These are phyloP conservation scores for Stagonosporopsis tanaceti DNA, from an alignment of 2,329 filamentous ascomycete genomes.

Conservation along the genomic window DNA sequence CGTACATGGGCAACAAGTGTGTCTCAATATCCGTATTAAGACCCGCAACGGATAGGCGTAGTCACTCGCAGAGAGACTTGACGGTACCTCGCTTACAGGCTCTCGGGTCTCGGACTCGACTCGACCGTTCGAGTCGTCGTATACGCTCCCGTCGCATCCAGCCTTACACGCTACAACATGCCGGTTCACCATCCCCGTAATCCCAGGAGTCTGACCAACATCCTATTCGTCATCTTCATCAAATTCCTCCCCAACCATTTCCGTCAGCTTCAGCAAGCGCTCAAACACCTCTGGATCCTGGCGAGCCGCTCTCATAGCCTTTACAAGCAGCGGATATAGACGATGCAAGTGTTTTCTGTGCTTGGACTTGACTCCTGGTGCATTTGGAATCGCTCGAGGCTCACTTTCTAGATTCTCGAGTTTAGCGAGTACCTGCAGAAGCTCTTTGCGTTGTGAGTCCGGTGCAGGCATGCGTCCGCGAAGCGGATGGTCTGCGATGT, in stretches of 20 bases:
- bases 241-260: conserved; percentile 52
- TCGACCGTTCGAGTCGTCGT: not conserved
- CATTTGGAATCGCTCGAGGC: conserved; percentile 70
- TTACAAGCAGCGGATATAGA: conserved; percentile 79
- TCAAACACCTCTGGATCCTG: conserved; percentile 68
- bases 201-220: too few relatives aligned
- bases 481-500: conserved; percentile 90
- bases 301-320: conserved; percentile 67
- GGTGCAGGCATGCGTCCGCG: conserved; percentile 89
- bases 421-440: conserved; percentile 73
- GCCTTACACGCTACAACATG: not conserved
- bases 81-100: not conserved
- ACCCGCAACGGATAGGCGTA: not conserved
- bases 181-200: not conserved
- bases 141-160: not conserved
- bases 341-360: conserved; percentile 77
- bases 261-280: conserved; percentile 50
- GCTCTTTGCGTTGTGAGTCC: conserved; percentile 77
- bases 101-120: not conserved
- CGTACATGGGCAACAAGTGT: not conserved
- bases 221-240: conserved; percentile 33
- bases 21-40: not conserved
- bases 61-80: not conserved
- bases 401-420: conserved; percentile 75
- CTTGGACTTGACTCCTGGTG: conserved; percentile 35